Percentiles rank a stretch among this genome's conserved stretches.
Evolutionary conservation across 495 filamentous ascomycete genomes (phyloP).

Genomic region (Aspergillus nidulans): DNA sequence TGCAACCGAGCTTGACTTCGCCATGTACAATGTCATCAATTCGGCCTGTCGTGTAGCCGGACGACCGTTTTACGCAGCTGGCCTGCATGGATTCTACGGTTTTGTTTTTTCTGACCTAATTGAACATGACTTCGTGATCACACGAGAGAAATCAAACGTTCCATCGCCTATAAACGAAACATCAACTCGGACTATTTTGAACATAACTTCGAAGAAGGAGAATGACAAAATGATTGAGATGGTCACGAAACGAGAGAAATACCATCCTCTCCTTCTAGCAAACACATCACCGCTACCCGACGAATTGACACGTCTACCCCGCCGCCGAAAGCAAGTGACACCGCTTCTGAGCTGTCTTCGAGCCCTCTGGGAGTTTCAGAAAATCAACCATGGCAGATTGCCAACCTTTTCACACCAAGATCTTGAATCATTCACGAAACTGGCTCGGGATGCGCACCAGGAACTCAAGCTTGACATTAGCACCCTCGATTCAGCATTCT

Average conservation of each 20-base stretch:
- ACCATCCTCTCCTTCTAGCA: constrained; percentile 74
- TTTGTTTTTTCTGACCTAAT: constrained; percentile 93
- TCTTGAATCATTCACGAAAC: constrained; percentile 65
- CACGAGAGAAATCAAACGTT: constrained; percentile 76
- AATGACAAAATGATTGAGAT: constrained; percentile 72
- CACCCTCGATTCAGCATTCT: constrained; percentile 69
- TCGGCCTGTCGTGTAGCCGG: constrained; percentile 69
- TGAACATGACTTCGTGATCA: constrained; percentile 79
- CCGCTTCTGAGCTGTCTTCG: constrained; percentile 78
- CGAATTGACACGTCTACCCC: constrained; percentile 60
- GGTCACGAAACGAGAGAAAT: constrained; percentile 87
- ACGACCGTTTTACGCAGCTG: constrained; percentile 83
- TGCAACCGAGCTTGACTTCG: constrained; percentile 79
- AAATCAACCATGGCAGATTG: constrained; percentile 44
- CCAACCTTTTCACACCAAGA: constrained; percentile 58
- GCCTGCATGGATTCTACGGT: constrained; percentile 85
- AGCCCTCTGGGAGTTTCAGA: constrained; percentile 75
- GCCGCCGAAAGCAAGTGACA: constrained; percentile 69
- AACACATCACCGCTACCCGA: constrained; percentile 68
- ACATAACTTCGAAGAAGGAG: constrained; percentile 68
- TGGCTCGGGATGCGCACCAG: constrained; percentile 70
- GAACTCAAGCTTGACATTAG: constrained; percentile 71
- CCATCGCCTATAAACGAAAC: constrained; percentile 66
- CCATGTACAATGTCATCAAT: constrained; percentile 71
- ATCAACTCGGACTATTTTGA: constrained; percentile 68